Evolutionary conservation across 163 green algal genomes (phyloP).

Genomic region (Picocystis sp.): DNA sequence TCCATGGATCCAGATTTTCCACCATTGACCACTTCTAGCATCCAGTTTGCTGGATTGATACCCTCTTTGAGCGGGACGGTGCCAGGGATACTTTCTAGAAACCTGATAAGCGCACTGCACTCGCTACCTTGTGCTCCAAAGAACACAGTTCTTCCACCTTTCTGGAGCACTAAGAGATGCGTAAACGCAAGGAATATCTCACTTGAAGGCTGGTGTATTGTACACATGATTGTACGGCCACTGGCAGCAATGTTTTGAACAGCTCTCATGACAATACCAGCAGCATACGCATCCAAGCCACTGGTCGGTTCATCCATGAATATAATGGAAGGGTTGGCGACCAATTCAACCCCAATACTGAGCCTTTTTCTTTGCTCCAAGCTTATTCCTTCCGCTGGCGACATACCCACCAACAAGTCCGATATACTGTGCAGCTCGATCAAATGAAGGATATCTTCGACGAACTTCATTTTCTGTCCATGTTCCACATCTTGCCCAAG

Average conservation of each 20-base stretch:
- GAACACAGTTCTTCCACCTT: constrained; percentile 44
- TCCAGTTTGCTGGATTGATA: constrained; percentile 66
- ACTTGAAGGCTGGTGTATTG: constrained; percentile 53
- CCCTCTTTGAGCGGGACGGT: constrained; percentile 22
- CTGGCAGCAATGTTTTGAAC: constrained; percentile 19
- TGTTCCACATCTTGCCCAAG: constrained; percentile 15
- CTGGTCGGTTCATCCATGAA: constrained; percentile 22
- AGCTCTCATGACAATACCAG: constrained; percentile 32
- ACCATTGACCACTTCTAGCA: constrained; percentile 43
- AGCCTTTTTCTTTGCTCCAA: constrained; percentile 49
- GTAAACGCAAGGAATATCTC: constrained; percentile 47
- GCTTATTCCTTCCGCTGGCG: constrained; percentile 22
- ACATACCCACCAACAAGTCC: constrained; percentile 13
- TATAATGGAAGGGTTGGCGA: constrained; percentile 36
- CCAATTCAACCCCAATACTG: constrained; percentile 48
- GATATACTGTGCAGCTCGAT: constrained; percentile 28
- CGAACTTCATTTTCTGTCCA: constrained; percentile 16
- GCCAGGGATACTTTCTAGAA: constrained; percentile 38
- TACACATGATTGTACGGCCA: constrained; percentile 34
- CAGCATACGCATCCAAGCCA: constrained; percentile 30
- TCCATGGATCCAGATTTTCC: constrained; percentile 1
- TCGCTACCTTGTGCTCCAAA: constrained; percentile 35
- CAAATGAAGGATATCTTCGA: constrained; percentile 32
- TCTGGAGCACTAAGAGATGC: constrained; percentile 53
- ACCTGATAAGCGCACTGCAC: constrained; percentile 33